Evolutionary conservation across 1,139 yeast species (phyloP), one percentile per base, ranked within the genome.

Genomic region (Geotrichum carabidarum): DNA sequence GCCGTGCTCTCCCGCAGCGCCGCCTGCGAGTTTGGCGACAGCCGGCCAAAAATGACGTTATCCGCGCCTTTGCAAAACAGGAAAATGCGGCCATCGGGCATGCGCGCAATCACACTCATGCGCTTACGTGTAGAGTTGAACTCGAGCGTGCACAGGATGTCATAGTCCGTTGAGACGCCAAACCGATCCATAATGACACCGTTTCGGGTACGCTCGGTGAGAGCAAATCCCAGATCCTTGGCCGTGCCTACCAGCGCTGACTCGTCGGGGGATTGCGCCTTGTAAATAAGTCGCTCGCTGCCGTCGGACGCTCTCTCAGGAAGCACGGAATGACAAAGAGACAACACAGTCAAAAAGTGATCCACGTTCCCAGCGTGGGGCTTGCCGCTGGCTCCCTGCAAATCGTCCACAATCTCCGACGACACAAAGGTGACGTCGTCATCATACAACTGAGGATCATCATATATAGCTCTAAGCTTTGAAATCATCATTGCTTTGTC

Each of bases 191-290:
- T 71, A 40, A 82, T 71, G 30, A 89, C 75, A 45, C 90, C 86
- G 48, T 79, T 79, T 66, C 91, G 84, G 2, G 86, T 82, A 65
- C 96, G 81, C 50, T 81, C 86, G 44, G 81, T 74, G 68, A 93
- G 87, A 8, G 87, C 83, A 68, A 86, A 86, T 4, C 99, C 99
- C 65, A 89, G 75, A 68, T 93, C 98, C 64, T 96, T 80, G 0
- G 99, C 98, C 31, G 95, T 93, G 8, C 87, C 80, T 4, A 93
- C 99, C 57, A 93, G 79, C 0, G 99, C 98, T 42, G 96, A 94
- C 71, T 93, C 99, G 73, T 93, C 99, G 0, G 99, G 99, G n/a
- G 96, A 86, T 70, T 93, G 98, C 0, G 99, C 98, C 67, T 90
- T 88, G 67, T 88, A 81, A 42, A 77, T 80, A 51, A 84, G 71